Conservation (phyloP, 371 early-diverging fungal genomes). For the Massospora cicadina region DNA sequence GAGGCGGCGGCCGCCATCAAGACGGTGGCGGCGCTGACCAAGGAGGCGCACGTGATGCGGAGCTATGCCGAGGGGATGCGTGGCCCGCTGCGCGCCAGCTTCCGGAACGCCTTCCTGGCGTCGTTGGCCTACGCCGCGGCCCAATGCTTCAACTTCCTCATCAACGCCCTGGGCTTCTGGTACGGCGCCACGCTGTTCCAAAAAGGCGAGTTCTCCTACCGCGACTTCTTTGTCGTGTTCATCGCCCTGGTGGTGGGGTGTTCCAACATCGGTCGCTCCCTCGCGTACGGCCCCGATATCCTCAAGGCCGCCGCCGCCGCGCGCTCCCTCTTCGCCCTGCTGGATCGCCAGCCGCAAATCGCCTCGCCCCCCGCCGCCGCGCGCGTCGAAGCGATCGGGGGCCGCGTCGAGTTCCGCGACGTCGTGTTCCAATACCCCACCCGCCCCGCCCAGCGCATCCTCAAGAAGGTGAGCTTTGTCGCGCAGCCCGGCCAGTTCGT, state of each 20-base stretch:
- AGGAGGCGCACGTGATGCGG: slow-evolving; percentile 40
- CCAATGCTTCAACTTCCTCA: slow-evolving; percentile 36
- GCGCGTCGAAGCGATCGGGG: slow-evolving; percentile 22
- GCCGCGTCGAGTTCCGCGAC: slow-evolving; percentile 31
- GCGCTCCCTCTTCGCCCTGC: slow-evolving; percentile 33
- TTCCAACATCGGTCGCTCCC: slow-evolving; percentile 10
- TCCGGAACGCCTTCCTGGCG: slow-evolving; percentile 30
- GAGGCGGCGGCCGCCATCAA: slow-evolving; percentile 75
- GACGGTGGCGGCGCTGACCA: slow-evolving; percentile 67
- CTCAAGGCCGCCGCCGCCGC: slow-evolving; percentile 57
- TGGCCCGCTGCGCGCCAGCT: slow-evolving; percentile 37
- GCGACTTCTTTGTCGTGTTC: slow-evolving; percentile 13
- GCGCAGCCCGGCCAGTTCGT: slow-evolving; percentile 40
- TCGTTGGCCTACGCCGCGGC: slow-evolving; percentile 39
- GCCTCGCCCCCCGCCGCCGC: slow-evolving; percentile 25
- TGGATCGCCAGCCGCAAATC: slow-evolving; percentile 36
- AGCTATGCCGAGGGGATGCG: slow-evolving; percentile 31
- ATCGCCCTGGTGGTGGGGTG: slow-evolving; percentile 13
- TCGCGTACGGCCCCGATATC: slow-evolving; percentile 11
- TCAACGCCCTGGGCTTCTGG: slow-evolving; percentile 37
- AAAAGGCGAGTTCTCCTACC: slow-evolving; percentile 13
- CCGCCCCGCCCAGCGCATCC: slow-evolving; percentile 53
- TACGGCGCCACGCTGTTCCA: slow-evolving; percentile 30
- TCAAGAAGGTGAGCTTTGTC: slow-evolving; percentile 41
- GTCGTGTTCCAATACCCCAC: slow-evolving; percentile 71